Percentiles rank a stretch among this genome's conserved stretches.
phyloP scores from a whole-genome alignment of 1,139 yeast species.

The Taphrina communis region DNA sequence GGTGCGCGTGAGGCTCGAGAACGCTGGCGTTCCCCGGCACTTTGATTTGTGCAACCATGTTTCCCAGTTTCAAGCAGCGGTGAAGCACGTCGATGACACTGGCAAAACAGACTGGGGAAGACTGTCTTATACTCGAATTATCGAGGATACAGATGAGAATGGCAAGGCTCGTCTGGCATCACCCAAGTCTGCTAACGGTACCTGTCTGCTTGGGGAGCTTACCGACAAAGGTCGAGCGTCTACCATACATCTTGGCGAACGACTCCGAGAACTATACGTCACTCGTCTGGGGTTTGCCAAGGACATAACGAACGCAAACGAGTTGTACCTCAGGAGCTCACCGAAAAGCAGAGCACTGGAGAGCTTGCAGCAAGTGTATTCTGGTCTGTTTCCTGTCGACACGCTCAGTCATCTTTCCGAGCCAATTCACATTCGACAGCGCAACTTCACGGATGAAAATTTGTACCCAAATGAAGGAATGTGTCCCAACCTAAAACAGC shows the following conservation, averaged over 20 bases:
- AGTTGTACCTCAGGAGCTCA: slow-evolving; percentile 45
- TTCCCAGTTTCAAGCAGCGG: slow-evolving; percentile 43
- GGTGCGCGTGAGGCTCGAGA: slow-evolving; percentile 46
- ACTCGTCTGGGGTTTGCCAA: slow-evolving; percentile 45
- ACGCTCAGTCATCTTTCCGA: slow-evolving; percentile 41
- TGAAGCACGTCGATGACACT: background rate
- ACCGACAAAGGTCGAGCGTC: slow-evolving; percentile 47
- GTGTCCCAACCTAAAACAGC: slow-evolving; percentile 45
- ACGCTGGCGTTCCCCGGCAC: slow-evolving; percentile 46
- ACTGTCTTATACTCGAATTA: slow-evolving; percentile 27
- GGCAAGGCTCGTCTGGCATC: slow-evolving; percentile 11
- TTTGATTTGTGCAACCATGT: slow-evolving; percentile 47
- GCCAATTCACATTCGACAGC: slow-evolving; percentile 43
- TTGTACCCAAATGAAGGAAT: slow-evolving; percentile 47
- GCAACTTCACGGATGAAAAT: slow-evolving; percentile 47
- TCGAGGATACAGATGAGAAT: slow-evolving; percentile 27
- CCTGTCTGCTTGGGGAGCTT: slow-evolving; percentile 47
- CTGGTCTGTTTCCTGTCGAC: slow-evolving; percentile 46
- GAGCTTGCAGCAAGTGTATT: slow-evolving; percentile 46
- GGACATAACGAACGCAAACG: slow-evolving; percentile 41
- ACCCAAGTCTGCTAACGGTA: slow-evolving; percentile 22
- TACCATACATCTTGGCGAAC: slow-evolving; percentile 45
- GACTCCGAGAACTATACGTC: slow-evolving; percentile 46
- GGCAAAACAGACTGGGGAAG: slow-evolving; percentile 24
- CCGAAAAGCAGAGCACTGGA: slow-evolving; percentile 47